Evolutionary conservation across 2,329 filamentous ascomycete species (phyloP).

Genomic region (Sclerotinia trifoliorum): DNA sequence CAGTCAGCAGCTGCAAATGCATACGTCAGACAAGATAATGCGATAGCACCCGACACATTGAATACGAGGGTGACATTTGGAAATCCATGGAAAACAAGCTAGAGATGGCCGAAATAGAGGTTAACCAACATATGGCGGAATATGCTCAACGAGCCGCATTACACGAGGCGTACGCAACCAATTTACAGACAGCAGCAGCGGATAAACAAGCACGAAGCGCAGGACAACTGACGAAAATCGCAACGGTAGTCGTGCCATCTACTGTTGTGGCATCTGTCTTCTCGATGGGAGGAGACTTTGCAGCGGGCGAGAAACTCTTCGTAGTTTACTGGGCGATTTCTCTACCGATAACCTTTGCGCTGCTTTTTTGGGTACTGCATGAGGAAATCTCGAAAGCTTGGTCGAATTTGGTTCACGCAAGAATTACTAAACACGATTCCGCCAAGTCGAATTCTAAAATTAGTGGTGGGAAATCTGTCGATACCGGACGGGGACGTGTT

Average conservation of each 20-base stretch:
- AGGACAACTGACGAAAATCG: not conserved
- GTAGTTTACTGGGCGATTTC: not conserved
- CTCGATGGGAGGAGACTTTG: not conserved
- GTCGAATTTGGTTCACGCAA: not conserved
- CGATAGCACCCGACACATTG: not conserved
- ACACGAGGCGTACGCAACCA: not conserved
- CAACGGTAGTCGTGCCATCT: not conserved
- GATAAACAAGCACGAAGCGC: not conserved
- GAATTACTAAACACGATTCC: not conserved
- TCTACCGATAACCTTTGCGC: not conserved
- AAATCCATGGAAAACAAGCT: not conserved
- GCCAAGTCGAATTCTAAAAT: not conserved
- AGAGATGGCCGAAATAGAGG: not conserved
- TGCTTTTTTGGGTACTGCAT: not conserved
- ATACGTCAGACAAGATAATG: not conserved
- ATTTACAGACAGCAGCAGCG: not conserved
- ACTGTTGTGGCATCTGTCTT: not conserved
- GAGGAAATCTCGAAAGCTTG: not conserved
- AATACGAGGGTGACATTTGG: not conserved
- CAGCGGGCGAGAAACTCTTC: not conserved
- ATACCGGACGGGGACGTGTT: accelerated
- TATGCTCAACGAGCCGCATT: not conserved
- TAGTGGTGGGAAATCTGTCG: not conserved
- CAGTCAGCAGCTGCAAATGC: not conserved
- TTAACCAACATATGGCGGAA: not conserved